Evolutionary conservation across 2,329 filamentous ascomycete genomes (phyloP).

Genomic region (Tolypocladium amazonense): DNA sequence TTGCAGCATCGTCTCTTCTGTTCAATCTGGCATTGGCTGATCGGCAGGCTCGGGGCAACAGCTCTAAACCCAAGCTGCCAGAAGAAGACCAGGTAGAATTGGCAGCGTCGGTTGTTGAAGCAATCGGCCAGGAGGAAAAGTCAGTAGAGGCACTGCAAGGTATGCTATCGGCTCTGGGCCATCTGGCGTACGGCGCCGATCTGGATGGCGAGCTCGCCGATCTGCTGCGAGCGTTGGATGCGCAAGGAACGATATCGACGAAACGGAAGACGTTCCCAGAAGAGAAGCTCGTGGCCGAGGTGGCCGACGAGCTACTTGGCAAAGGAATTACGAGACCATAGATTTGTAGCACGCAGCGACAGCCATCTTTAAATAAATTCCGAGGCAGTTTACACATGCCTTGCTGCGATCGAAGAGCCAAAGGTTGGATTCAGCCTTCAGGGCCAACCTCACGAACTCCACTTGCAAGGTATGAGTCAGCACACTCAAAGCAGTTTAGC

Average conservation of each 20-base stretch:
- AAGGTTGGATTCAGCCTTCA: neutral
- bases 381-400: neutral
- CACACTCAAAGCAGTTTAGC: slow-evolving; percentile 11
- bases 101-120: slow-evolving; percentile 70
- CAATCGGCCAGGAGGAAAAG: slow-evolving; percentile 45
- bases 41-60: slow-evolving; percentile 50
- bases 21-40: slow-evolving; percentile 72
- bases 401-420: neutral
- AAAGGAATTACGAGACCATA: slow-evolving; percentile 33
- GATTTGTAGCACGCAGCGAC: neutral
- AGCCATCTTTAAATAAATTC: neutral
- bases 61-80: slow-evolving; percentile 45
- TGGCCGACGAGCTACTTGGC: slow-evolving; percentile 40
- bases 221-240: slow-evolving; percentile 68
- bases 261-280: slow-evolving; percentile 48
- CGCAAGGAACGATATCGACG: slow-evolving; percentile 47
- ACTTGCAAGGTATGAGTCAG: neutral
- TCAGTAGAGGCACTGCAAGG: slow-evolving; percentile 68
- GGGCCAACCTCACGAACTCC: neutral
- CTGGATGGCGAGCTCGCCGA: slow-evolving; percentile 68
- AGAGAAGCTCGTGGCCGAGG: slow-evolving; percentile 45
- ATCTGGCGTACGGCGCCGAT: slow-evolving; percentile 61
- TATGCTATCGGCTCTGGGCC: slow-evolving; percentile 64
- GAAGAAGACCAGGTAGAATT: slow-evolving; percentile 72
- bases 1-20: slow-evolving; percentile 71